These are phyloP conservation scores for Linnemannia hyalina DNA, from an alignment of 192 early-diverging fungal genomes.

Conservation along the genomic window DNA sequence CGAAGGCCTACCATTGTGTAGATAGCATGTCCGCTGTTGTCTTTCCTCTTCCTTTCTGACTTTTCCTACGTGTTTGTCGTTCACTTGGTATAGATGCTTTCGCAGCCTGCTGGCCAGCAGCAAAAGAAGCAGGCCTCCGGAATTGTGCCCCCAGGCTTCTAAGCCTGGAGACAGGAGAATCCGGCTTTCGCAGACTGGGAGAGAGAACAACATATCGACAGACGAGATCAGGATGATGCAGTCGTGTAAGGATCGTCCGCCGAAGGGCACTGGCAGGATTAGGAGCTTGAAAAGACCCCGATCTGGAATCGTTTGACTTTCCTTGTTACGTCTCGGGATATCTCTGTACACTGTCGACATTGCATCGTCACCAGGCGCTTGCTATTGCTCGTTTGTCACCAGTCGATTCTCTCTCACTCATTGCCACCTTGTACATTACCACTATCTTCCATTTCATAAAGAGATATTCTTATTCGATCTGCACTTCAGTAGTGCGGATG, in stretches of 20 bases:
- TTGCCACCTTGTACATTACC: background rate
- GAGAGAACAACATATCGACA: background rate
- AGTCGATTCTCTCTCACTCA: background rate
- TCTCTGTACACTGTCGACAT: background rate
- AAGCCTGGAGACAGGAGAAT: constrained; percentile 1
- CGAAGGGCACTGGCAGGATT: too few species aligned
- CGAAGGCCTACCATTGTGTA: background rate
- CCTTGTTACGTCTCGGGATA: too few species aligned
- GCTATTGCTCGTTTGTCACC: background rate
- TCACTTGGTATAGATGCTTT: constrained; percentile 32
- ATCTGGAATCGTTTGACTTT: too few species aligned
- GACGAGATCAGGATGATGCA: background rate
- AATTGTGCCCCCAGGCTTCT: constrained; percentile 52
- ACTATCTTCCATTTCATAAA: background rate
- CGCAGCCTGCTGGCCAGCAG: constrained; percentile 46
- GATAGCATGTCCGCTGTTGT: too few species aligned
- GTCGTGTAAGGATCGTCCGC: background rate
- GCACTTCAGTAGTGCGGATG: background rate
- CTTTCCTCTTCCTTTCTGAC: background rate
- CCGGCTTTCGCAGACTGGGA: background rate
- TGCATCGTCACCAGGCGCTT: background rate
- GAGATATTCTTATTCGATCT: background rate
- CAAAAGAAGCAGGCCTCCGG: constrained; percentile 48
- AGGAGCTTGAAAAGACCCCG: too few species aligned
- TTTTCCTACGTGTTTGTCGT: background rate